Evolutionary conservation across 1,284 basidiomycete genomes (phyloP), one percentile per base, ranked within the genome.

Genomic region (Cryptococcus maquisensis): DNA sequence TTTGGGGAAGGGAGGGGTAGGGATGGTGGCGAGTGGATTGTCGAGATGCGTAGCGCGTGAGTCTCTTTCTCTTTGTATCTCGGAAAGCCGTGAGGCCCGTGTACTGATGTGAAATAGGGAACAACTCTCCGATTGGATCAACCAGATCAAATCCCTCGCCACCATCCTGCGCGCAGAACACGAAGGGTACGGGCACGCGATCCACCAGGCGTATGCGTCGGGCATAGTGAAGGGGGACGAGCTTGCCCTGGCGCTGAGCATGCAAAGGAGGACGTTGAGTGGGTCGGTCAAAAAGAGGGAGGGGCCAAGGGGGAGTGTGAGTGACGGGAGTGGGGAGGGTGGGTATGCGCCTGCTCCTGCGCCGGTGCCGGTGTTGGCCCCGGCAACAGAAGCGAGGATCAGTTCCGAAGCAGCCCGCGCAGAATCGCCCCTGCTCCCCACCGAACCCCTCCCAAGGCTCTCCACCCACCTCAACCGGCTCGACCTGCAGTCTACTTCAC

Each of bases 81-180:
- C 3, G 37, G n/a, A 10, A 18, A n/a, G n/a, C n/a, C 24, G 26
- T 7, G 23, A 13, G 23, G 26, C 43, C 35, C n/a, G n/a, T n/a
- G n/a, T n/a, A 7, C 43, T 44, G 51, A 52, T 37, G 46, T n/a
- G 47, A 37, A 18, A n/a, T 32, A 65, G 64, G 2, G 59, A 58
- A 7, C 61, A 67, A 32, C 52, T 68, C 36, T 55, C 60, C 24
- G 69, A 71, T 43, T 71, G 65, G 63, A 60, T 69, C 44, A 54
- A 60, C 20, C 69, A 71, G 56, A 63, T 71, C 59, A 64, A 67
- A 45, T 63, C 61, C 42, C 64, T 63, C 16, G 61, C 64, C 13
- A 59, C 61, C 23, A 57, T 67, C 52, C 62, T 71, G 54, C 64
- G 63, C 40, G 65, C 68, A 37, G 68, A 70, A 51, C 52, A 60